Percentiles rank a stretch among this genome's conserved stretches.
Conservation (phyloP, 2,329 filamentous ascomycete genomes). For the Trichoderma semiorbis region DNA sequence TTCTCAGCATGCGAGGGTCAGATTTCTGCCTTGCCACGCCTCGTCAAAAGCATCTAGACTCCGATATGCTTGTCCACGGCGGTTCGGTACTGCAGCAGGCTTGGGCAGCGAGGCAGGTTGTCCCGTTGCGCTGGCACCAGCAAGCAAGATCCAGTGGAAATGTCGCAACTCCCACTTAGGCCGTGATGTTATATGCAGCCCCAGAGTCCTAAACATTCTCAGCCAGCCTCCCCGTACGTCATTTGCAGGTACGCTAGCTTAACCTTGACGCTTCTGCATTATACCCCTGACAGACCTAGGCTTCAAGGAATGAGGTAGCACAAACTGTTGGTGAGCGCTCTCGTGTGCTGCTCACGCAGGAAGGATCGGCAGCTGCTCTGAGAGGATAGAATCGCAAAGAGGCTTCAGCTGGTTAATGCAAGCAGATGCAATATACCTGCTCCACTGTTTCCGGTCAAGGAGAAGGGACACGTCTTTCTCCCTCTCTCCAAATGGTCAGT, state of each 20-base stretch:
- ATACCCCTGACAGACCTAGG: slow-evolving; percentile 24
- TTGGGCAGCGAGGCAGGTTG: slow-evolving; percentile 14
- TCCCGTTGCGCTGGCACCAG: slow-evolving; percentile 8
- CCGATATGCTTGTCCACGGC: not conserved
- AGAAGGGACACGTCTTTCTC: slow-evolving; percentile 5
- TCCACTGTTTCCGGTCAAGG: slow-evolving; percentile 15
- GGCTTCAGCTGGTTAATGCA: slow-evolving; percentile 13
- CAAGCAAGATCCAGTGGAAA: not conserved
- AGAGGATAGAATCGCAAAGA: not conserved
- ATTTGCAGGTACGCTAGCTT: slow-evolving; percentile 18
- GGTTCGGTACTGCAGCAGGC: not conserved
- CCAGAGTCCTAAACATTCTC: slow-evolving; percentile 2
- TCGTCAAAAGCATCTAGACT: slow-evolving; percentile 9
- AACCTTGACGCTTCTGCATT: slow-evolving; percentile 17
- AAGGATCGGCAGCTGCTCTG: slow-evolving; percentile 7
- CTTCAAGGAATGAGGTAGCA: slow-evolving; percentile 23
- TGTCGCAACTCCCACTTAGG: slow-evolving; percentile 9
- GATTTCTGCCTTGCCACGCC: slow-evolving; percentile 2
- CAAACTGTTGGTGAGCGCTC: slow-evolving; percentile 15
- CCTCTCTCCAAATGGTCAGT: slow-evolving; percentile 4
- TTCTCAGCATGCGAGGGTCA: not conserved
- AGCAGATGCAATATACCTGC: not conserved
- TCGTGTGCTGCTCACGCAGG: slow-evolving; percentile 14
- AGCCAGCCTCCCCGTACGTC: slow-evolving; percentile 14
- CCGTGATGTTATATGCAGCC: slow-evolving; percentile 15